Base-by-base conservation (phyloP, 495 filamentous ascomycete genomes). In the Gamarada debralockiae region DNA sequence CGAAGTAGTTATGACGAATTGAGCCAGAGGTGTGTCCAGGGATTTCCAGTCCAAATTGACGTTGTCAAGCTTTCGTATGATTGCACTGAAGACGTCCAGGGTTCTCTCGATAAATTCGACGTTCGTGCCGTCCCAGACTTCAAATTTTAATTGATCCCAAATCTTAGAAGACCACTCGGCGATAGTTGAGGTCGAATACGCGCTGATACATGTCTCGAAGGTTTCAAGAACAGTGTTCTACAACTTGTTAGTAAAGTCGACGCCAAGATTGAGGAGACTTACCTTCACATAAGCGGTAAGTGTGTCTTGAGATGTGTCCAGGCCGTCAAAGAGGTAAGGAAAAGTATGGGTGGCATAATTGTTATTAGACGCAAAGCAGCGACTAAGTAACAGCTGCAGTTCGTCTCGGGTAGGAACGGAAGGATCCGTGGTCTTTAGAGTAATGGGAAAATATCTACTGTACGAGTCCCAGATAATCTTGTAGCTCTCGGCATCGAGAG, bases 81-180 rank as follows among this genome's bases (percentile, higher is more conserved):
- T 69, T 37, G 70, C 63, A 5, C 65, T 59, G 27, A 81, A 63
- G 17, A 77, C 71, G 4, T 74, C 65, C 6, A 78, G 57, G 8
- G 77, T 72, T 3, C 64, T 70, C 37, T 72, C 64, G 13, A 78
- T 74, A 5, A 66, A 73, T 21, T 79, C 76, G 40, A 73, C 72
- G 24, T 74, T 67, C 46, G 77, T 74, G 4, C 76, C 76, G 40
- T 80, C 80, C 42, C 73, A 74, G n/a, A 81, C 70, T 48, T 81
- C 78, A 51, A 78, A 81, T 55, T 81, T 80, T 37, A 81, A 68
- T 1, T 72, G 71, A 37, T 70, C 67, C 78, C 78, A 81, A 40
- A 79, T 66, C 45, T 73, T 73, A 29, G 67, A 56, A 18, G 67
- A 60, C 39, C 70, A 64, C 12, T 73, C 68, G 4, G 69, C 63